Percentiles rank a stretch among this genome's conserved stretches.
These are phyloP conservation scores for Zychaea mexicana DNA, from an alignment of 371 early-diverging fungal genomes.

Conservation along the genomic window DNA sequence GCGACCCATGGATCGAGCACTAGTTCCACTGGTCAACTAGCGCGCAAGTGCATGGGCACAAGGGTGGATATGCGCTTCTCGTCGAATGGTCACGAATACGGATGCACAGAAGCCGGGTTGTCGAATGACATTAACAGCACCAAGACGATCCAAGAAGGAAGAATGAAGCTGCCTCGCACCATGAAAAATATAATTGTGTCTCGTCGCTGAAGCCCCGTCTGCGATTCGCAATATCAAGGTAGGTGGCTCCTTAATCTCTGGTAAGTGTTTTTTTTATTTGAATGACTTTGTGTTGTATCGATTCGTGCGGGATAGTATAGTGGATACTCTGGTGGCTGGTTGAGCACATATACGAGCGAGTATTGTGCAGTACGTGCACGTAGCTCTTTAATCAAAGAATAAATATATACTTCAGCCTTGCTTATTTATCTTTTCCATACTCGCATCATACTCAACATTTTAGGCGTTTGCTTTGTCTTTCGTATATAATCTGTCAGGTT, in stretches of 20 bases:
- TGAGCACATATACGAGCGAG: too few relatives aligned
- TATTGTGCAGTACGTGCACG: too few relatives aligned
- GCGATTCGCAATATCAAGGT: background rate
- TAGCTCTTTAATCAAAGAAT: background rate
- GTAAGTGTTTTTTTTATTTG: background rate
- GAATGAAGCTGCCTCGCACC: background rate
- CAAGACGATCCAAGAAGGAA: background rate
- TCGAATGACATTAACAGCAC: background rate
- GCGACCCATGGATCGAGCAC: background rate
- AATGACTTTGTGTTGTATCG: too few relatives aligned
- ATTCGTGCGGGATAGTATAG: too few relatives aligned
- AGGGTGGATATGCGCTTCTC: slow-evolving; percentile 10
- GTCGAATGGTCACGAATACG: background rate
- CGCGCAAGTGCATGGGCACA: background rate
- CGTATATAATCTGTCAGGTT: background rate
- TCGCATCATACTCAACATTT: too few relatives aligned
- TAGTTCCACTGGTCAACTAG: too few relatives aligned
- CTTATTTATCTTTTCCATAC: too few relatives aligned
- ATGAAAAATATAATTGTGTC: slow-evolving; percentile 5
- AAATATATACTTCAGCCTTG: too few relatives aligned
- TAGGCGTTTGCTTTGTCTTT: too few relatives aligned
- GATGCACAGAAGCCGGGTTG: slow-evolving; percentile 3
- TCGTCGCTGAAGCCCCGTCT: background rate
- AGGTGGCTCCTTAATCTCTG: background rate
- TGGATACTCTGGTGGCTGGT: too few relatives aligned